Conservation (phyloP, 225 moss, liverwort and hornwort species). For the Climacium dendroides region DNA sequence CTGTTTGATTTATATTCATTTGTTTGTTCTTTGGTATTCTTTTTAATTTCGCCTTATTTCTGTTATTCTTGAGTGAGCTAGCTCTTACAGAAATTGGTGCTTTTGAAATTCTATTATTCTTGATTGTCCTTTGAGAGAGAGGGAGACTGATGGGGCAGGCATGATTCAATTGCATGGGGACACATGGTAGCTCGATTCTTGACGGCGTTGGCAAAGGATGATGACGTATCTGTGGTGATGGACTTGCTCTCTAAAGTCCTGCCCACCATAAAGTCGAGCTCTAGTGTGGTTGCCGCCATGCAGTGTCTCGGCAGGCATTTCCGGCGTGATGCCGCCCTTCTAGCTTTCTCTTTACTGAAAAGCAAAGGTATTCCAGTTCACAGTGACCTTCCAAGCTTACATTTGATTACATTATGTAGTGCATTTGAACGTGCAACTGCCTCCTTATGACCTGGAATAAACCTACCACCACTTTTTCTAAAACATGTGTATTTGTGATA, state of each 20-base stretch:
- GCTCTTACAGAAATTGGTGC: not conserved
- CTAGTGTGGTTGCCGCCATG: constrained; percentile 27
- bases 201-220: constrained; percentile 26
- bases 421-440: not conserved
- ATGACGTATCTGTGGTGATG: constrained; percentile 14
- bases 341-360: constrained; percentile 19
- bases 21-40: not conserved
- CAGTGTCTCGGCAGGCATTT: constrained; percentile 42
- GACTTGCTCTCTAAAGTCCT: constrained; percentile 39
- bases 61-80: not conserved
- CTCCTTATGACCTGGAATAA: not conserved
- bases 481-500: not conserved
- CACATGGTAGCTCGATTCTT: constrained; percentile 34
- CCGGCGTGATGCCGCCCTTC: constrained; percentile 17
- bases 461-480: not conserved
- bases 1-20: not conserved
- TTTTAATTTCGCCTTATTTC: not conserved
- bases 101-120: not conserved
- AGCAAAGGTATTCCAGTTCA: constrained; percentile 15
- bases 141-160: constrained; percentile 53
- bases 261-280: constrained; percentile 27
- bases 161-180: constrained; percentile 46
- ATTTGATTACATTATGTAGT: not conserved
- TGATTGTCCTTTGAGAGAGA: constrained; percentile 30
- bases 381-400: not conserved